A percentile compares a stretch with the other conserved stretches of the same genome.
These are phyloP conservation scores for Phyllosticta paracitricarpa DNA, from an alignment of 2,329 filamentous ascomycete genomes.

Conservation along the genomic window DNA sequence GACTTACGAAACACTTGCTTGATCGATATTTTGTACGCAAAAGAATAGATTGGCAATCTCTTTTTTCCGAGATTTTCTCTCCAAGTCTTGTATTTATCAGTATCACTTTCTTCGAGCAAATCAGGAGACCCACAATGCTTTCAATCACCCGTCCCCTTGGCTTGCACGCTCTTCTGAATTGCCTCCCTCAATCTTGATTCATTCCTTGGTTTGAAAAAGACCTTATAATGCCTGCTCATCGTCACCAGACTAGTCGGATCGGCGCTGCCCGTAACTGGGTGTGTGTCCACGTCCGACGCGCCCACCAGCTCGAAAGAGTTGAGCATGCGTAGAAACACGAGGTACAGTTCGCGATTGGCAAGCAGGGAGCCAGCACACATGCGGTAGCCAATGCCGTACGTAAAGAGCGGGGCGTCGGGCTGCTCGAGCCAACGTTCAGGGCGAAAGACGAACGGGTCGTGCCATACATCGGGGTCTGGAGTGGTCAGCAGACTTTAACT, in stretches of 20 bases:
- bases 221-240: constrained; percentile 49
- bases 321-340: constrained; percentile 52
- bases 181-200: constrained; percentile 34
- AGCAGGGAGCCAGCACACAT: constrained; percentile 57
- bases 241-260: constrained; percentile 55
- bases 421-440: constrained; percentile 55
- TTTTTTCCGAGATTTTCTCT: no score
- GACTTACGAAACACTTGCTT: no score
- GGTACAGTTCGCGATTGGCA: constrained; percentile 55
- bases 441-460: constrained; percentile 48
- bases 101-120: no score
- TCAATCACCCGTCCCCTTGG: constrained; percentile 6
- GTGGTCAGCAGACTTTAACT: constrained; percentile 15
- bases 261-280: constrained; percentile 49
- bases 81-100: no score
- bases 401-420: constrained; percentile 54
- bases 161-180: constrained; percentile 16
- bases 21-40: no score
- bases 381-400: constrained; percentile 55
- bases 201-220: constrained; percentile 48
- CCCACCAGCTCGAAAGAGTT: constrained; percentile 51
- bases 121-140: not conserved
- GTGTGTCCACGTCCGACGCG: constrained; percentile 42
- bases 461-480: constrained; percentile 45
- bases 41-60: no score